Conservation (phyloP, 176 grass and related monocot genomes). For the Triticum dicoccoides region DNA sequence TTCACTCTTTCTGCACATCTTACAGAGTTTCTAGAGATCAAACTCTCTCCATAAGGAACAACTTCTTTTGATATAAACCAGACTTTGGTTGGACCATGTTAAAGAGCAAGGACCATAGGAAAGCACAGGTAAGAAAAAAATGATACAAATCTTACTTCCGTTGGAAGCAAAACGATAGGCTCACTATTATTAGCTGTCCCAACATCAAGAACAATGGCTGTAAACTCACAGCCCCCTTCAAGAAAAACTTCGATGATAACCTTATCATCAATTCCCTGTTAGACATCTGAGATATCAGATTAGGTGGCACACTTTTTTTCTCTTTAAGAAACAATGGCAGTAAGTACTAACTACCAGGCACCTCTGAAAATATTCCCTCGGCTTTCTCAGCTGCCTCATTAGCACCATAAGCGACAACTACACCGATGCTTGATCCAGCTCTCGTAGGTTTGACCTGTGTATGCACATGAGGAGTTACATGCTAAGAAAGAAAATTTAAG, state of each 20-base stretch:
- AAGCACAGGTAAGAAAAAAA: not conserved
- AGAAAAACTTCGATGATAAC: conserved; percentile 91
- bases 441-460: conserved; percentile 78
- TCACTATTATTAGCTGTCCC: conserved; percentile 51
- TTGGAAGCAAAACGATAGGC: conserved; percentile 86
- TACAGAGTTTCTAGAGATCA: conserved; percentile 10
- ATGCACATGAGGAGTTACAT: conserved; percentile 24
- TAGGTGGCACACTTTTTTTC: not conserved
- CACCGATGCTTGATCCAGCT: conserved; percentile 89
- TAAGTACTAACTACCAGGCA: conserved; percentile 18
- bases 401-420: conserved; percentile 73
- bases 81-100: not conserved
- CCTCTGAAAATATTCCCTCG: conserved; percentile 67
- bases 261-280: conserved; percentile 72
- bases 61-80: not conserved
- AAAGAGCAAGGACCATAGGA: not conserved
- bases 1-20: not conserved
- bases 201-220: conserved; percentile 81
- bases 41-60: conserved; percentile 12
- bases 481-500: conserved; percentile 5
- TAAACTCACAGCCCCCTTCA: conserved; percentile 89
- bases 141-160: conserved; percentile 49
- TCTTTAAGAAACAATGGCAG: not conserved
- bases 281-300: conserved; percentile 14
- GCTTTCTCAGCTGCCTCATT: conserved; percentile 79